These are phyloP conservation scores for Stachybotrys elegans DNA, from an alignment of 2,329 filamentous ascomycete genomes.

Conservation along the genomic window DNA sequence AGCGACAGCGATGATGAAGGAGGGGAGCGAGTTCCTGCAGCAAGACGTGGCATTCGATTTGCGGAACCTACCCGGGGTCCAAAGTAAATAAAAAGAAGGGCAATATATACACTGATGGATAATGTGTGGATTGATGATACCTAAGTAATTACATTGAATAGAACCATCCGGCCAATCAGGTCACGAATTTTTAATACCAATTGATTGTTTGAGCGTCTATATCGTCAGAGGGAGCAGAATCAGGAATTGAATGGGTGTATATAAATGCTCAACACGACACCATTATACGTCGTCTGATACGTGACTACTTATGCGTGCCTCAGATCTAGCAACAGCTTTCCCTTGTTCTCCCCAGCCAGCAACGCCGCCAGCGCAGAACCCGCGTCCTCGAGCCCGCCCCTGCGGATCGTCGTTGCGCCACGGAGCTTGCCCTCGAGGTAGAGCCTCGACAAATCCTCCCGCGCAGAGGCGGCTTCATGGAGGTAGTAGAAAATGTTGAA, in stretches of 20 bases:
- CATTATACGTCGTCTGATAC: no score
- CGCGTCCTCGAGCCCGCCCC: conserved; percentile 57
- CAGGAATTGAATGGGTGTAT: no score
- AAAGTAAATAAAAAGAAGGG: no score
- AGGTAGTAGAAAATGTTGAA: conserved; percentile 67
- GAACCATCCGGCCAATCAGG: no score
- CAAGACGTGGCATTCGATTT: conserved; percentile 55
- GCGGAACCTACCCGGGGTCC: conserved; percentile 37
- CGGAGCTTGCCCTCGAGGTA: conserved; percentile 64
- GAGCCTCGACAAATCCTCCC: conserved; percentile 58
- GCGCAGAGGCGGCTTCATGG: conserved; percentile 49
- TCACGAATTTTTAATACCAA: no score
- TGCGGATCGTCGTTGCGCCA: conserved; percentile 63
- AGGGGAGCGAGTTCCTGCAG: conserved; percentile 45
- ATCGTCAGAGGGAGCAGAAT: no score
- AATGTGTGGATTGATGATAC: no score
- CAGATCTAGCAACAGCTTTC: conserved; percentile 47
- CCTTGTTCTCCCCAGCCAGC: conserved; percentile 63
- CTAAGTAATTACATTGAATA: no score
- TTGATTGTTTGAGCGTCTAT: no score
- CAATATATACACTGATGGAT: no score
- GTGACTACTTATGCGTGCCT: no score
- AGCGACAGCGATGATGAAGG: conserved; percentile 53
- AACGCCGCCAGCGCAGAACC: conserved; percentile 56
- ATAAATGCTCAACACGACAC: no score